Percentiles rank a stretch among this genome's conserved stretches.
These are phyloP conservation scores for Taphrina betulina DNA, from an alignment of 1,139 yeast species.

Conservation along the genomic window DNA sequence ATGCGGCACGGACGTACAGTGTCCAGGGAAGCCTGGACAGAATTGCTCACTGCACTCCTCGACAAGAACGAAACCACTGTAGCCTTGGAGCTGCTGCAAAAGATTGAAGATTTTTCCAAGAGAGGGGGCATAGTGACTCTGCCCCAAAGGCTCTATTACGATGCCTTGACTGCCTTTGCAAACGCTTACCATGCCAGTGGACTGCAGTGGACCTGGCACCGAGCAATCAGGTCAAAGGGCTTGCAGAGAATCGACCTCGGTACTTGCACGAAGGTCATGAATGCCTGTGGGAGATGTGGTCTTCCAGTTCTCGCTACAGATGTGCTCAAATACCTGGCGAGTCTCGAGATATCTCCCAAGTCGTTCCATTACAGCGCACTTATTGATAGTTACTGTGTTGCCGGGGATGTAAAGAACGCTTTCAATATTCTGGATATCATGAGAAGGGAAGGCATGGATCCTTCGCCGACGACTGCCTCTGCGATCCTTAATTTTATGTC, in stretches of 20 bases:
- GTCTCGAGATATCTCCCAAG: not conserved
- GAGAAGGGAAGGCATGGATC: conserved; percentile 16
- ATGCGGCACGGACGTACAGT: not conserved
- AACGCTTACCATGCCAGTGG: conserved; percentile 9
- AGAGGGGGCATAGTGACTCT: not conserved
- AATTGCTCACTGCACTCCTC: conserved; percentile 1
- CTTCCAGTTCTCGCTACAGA: conserved; percentile 30
- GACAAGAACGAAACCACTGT: not conserved
- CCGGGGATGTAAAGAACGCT: conserved; percentile 31
- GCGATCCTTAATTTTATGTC: conserved; percentile 22
- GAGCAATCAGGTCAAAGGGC: not conserved
- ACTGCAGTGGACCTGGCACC: conserved; percentile 12
- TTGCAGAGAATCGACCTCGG: conserved; percentile 1
- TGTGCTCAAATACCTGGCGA: conserved; percentile 14
- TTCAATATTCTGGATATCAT: conserved; percentile 22
- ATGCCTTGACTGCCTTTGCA: conserved; percentile 12
- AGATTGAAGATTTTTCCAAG: not conserved
- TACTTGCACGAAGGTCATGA: conserved; percentile 9
- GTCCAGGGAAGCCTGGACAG: conserved; percentile 7
- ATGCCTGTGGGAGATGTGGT: conserved; percentile 12
- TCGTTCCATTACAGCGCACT: conserved; percentile 15
- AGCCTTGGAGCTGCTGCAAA: conserved; percentile 8
- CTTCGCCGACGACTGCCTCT: conserved; percentile 17
- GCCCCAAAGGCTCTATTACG: not conserved
- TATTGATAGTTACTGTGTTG: conserved; percentile 21